Percentiles rank a stretch among this genome's conserved stretches.
phyloP scores from a whole-genome alignment of 129 eudicot species.

The Escallonia rubra region DNA sequence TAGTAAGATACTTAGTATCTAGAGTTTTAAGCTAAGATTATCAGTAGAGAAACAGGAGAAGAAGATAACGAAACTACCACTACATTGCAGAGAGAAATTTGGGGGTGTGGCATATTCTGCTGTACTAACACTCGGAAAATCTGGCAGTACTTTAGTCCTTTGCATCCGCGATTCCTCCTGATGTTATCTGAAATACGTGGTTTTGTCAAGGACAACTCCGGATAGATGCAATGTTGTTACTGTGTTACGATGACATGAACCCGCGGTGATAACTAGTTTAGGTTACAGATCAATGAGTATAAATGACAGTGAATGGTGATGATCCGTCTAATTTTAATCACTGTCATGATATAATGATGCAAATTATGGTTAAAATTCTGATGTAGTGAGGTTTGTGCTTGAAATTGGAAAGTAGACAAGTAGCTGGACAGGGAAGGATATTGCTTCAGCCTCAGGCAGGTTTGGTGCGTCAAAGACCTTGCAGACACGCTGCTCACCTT shows the following conservation, averaged over 20 bases:
- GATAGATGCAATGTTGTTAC: background rate
- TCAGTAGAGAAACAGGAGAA: too few relatives aligned
- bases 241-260: background rate
- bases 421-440: conserved; percentile 47
- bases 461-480: conserved; percentile 99
- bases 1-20: too few relatives aligned
- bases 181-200: conserved; percentile 92
- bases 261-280: background rate
- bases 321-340: too few relatives aligned
- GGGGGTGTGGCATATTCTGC: too few relatives aligned
- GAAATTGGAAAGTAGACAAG: background rate
- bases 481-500: conserved; percentile 98
- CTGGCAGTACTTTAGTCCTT: conserved; percentile 49
- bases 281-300: background rate
- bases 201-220: conserved; percentile 37
- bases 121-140: background rate
- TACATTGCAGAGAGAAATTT: too few relatives aligned
- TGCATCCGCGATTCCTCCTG: conserved; percentile 98
- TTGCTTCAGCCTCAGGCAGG: conserved; percentile 98
- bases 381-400: too few relatives aligned
- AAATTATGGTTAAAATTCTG: too few relatives aligned
- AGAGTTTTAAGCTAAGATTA: too few relatives aligned
- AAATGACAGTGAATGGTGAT: background rate
- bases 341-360: too few relatives aligned
- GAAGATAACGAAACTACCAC: too few relatives aligned